A percentile compares a stretch with the other conserved stretches of the same genome.
These are phyloP conservation scores for Acanthamoeba healyi DNA, from an alignment of 208 protist species.

Conservation along the genomic window DNA sequence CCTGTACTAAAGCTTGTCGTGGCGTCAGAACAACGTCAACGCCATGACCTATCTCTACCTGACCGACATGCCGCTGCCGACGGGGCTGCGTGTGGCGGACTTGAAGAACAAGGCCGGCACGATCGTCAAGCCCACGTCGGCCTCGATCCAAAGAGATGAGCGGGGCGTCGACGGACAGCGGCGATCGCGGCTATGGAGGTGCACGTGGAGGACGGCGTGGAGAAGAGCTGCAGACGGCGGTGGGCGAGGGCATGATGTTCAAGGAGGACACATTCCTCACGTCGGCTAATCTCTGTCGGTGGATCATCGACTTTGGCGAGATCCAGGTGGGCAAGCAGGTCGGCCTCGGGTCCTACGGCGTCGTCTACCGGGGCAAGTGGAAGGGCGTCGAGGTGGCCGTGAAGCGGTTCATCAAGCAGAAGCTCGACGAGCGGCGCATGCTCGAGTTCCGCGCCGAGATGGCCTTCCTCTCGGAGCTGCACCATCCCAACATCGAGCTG, in stretches of 20 bases:
- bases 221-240: not conserved
- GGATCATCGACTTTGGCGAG: constrained; percentile 16
- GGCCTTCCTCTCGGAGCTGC: not conserved
- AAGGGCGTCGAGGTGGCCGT: constrained; percentile 50
- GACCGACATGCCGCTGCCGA: not conserved
- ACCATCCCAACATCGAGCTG: constrained; percentile 34
- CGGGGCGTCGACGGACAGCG: not conserved
- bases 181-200: too few relatives aligned
- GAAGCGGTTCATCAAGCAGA: constrained; percentile 74
- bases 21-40: not conserved
- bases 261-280: constrained; percentile 61
- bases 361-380: constrained; percentile 43
- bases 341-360: constrained; percentile 42
- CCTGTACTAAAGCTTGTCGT: not conserved
- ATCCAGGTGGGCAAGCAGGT: constrained; percentile 36
- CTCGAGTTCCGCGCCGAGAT: constrained; percentile 25
- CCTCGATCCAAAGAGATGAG: not conserved
- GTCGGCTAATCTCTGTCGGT: constrained; percentile 23
- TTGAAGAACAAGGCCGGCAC: constrained; percentile 40
- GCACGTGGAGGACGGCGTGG: not conserved
- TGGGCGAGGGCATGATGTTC: constrained; percentile 32
- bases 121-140: not conserved
- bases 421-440: not conserved
- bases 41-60: not conserved
- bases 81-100: not conserved